Evolutionary conservation across 2,329 filamentous ascomycete genomes (phyloP).

Genomic region (Ascochyta pisi): DNA sequence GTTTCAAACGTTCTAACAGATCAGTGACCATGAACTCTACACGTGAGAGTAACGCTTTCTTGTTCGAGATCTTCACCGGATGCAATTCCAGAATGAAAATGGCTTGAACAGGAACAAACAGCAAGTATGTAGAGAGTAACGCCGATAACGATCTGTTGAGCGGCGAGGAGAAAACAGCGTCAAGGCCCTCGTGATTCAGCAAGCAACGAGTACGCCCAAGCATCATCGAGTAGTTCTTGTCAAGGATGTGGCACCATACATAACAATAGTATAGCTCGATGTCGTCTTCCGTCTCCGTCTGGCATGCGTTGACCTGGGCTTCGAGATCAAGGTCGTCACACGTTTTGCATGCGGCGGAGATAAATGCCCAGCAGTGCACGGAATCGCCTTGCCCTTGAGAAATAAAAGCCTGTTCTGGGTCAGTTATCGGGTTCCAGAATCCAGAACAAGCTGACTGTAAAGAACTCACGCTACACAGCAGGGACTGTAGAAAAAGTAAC

Average conservation of each 20-base stretch:
- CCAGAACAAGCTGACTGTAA: background rate
- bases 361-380: constrained; percentile 27
- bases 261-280: constrained; percentile 28
- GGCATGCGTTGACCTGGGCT: constrained; percentile 17
- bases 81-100: constrained; percentile 25
- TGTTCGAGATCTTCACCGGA: constrained; percentile 21
- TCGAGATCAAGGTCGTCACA: constrained; percentile 30
- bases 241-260: constrained; percentile 32
- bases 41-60: constrained; percentile 13
- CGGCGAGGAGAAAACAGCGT: constrained; percentile 19
- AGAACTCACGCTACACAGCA: constrained; percentile 29
- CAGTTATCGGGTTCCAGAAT: background rate
- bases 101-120: constrained; percentile 26
- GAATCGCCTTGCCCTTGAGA: constrained; percentile 29
- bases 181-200: constrained; percentile 24
- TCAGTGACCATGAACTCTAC: constrained; percentile 23
- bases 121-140: constrained; percentile 24
- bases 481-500: constrained; percentile 24
- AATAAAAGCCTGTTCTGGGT: constrained; percentile 21
- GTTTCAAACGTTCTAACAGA: constrained; percentile 20
- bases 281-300: constrained; percentile 19
- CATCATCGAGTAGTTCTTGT: constrained; percentile 34
- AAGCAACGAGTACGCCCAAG: constrained; percentile 27
- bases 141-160: constrained; percentile 20
- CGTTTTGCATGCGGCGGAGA: constrained; percentile 26